Evolutionary conservation across 1,284 basidiomycete genomes (phyloP).

Genomic region (Coniferiporia sulphurascens): DNA sequence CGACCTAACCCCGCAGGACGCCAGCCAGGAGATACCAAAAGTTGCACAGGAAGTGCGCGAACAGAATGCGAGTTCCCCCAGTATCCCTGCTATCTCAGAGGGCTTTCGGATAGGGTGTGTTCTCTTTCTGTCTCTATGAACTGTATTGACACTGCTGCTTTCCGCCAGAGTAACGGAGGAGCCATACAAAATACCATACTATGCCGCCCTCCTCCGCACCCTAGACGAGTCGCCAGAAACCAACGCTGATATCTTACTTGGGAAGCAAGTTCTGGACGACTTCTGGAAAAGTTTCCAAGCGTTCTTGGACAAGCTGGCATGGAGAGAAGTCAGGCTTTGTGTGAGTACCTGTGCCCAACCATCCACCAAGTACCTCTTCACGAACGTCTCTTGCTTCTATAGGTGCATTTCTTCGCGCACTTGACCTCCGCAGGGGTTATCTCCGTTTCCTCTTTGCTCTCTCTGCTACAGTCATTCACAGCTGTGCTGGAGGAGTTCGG

Average conservation of each 20-base stretch:
- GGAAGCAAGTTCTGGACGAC: conserved; percentile 79
- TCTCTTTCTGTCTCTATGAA: not conserved
- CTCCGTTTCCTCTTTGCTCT: conserved; percentile 68
- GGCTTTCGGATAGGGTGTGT: conserved; percentile 72
- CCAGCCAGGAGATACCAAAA: conserved; percentile 62
- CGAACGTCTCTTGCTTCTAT: not conserved
- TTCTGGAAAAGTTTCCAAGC: conserved; percentile 84
- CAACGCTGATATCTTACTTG: conserved; percentile 40
- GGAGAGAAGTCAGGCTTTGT: conserved; percentile 82
- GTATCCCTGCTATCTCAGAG: conserved; percentile 62
- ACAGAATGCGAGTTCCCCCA: conserved; percentile 40
- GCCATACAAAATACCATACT: conserved; percentile 88
- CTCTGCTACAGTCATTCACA: conserved; percentile 76
- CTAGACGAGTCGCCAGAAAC: conserved; percentile 51
- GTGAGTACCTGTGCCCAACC: conserved; percentile 35
- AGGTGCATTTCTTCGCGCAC: conserved; percentile 91
- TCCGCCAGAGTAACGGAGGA: conserved; percentile 71
- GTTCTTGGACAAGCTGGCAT: conserved; percentile 80
- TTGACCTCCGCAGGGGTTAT: conserved; percentile 74
- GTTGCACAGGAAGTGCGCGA: conserved; percentile 62
- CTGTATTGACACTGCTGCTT: conserved; percentile 11
- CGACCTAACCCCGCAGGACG: conserved; percentile 44
- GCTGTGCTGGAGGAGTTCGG: conserved; percentile 87
- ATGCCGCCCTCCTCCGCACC: conserved; percentile 74
- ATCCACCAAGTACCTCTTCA: too few species aligned